Conservation (phyloP, 108 stramenopile genomes). For the Nitzschia putrida region DNA sequence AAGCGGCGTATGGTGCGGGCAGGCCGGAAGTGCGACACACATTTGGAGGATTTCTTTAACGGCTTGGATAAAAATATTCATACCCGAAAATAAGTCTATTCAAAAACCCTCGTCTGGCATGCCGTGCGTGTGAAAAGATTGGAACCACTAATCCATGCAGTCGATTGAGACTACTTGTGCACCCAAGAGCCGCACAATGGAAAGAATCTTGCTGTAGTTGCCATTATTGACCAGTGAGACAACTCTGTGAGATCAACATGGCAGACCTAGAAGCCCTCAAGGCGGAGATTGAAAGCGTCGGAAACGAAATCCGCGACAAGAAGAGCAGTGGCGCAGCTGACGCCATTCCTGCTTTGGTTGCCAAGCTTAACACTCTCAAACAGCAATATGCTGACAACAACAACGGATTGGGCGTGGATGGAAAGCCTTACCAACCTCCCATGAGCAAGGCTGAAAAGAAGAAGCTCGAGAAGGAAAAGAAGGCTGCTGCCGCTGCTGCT, state of each 20-base stretch:
- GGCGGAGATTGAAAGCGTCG: slow-evolving; percentile 50
- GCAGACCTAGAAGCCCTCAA: slow-evolving; percentile 34
- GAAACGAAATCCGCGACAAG: slow-evolving; percentile 51
- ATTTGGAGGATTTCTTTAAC: too few species aligned
- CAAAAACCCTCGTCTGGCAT: too few species aligned
- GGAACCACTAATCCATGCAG: too few species aligned
- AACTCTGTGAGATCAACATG: neutral
- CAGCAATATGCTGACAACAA: slow-evolving; percentile 68
- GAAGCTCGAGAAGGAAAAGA: slow-evolving; percentile 54
- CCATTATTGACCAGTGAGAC: too few species aligned
- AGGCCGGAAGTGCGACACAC: too few species aligned
- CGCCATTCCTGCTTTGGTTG: slow-evolving; percentile 51
- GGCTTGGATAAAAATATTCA: too few species aligned
- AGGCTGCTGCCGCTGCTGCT: slow-evolving; percentile 25
- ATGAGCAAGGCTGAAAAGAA: slow-evolving; percentile 80
- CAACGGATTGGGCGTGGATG: slow-evolving; percentile 80
- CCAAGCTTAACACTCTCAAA: slow-evolving; percentile 56
- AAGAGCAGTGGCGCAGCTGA: slow-evolving; percentile 53
- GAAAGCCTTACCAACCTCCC: slow-evolving; percentile 63
- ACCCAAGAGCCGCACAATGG: too few species aligned
- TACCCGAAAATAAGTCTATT: too few species aligned
- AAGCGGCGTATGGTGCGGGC: too few species aligned
- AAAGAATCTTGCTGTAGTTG: too few species aligned
- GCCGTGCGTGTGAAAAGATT: too few species aligned
- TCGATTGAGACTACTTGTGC: too few species aligned